Evolutionary conservation across 495 filamentous ascomycete genomes (phyloP), one percentile per base, ranked within the genome.

Genomic region (Aspergillus leporis): DNA sequence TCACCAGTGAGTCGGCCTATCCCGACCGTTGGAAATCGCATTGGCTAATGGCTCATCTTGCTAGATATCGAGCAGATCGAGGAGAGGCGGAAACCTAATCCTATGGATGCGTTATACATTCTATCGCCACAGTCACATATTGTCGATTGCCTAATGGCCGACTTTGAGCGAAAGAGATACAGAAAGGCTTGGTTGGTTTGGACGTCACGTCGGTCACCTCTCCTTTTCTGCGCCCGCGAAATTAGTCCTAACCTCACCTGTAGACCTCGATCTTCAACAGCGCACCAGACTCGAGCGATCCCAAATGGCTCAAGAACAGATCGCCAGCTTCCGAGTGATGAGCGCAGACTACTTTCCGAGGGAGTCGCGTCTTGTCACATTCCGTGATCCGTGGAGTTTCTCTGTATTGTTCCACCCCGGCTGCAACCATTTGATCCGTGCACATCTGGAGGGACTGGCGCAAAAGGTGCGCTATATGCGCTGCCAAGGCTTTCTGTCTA

Each of bases 361-460:
- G 56, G 94, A 98, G 76, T 96, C 95, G 13, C 90, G 91, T 66
- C 73, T 98, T 32, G 78, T 97, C 60, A 96, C 91, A 1, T 96
- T 98, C 61, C 81, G 89, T 56, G 94, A 98, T 70, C 93, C 95
- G 0, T 95, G 87, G 81, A 97, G 92, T 73, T 98, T 98, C 68
- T 93, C 91, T 4, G 83, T 93, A 12, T 74, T 98, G 52, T 98
- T 88, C 77, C 93, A 98, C 69, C 93, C 94, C 12, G 83, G 81
- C 50, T 98, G 95, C 73, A 93, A 93, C 67, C 80, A 87, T 60
- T 80, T 97, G 47, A 87, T 98, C 36, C 81, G 85, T 40, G 78
- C 80, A 41, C 93, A 98, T 65, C 82, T 98, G 77, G 82, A 89
- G 66, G 81, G 85, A 25, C 73, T 98, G 19, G 91, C 95, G 18